Evolutionary conservation across 768 basidiomycete species (phyloP), one percentile per base, ranked within the genome.

Genomic region (Sporobolomyces pararoseus): DNA sequence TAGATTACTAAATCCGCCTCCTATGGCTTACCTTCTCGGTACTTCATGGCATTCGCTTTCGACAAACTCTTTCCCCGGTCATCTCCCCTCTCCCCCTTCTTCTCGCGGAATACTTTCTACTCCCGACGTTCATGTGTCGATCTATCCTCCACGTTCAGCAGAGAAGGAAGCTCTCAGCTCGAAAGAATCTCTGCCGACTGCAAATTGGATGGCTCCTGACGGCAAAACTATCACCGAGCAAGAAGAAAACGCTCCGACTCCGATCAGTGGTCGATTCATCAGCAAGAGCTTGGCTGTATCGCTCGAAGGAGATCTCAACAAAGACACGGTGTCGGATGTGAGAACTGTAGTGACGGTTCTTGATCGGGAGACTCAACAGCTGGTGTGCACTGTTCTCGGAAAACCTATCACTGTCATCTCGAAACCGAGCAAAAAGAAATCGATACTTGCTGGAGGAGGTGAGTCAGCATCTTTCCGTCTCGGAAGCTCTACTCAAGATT

Each of bases 371-470:
- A 84, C 86, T 21, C 86, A 86, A 57, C 89, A 91, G 78, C 83
- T 91, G 42, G 86, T 97, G 75, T 94, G 94, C 27, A 85, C 86
- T 25, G 97, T 97, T 82, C 88, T 90, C 51, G 91, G 90, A 74
- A 88, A 89, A 53, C 87, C 93, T n/a, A 97, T 98, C 83, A 94
- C 93, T 80, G 91, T 98, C 77, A 97, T 98, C 81, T 91, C 89
- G 81, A 98, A 97, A 80, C 95, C 95, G 6, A 91, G 90, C 82
- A 96, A 97, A 84, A 96, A 96, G 84, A 85, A 91, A 75, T 89
- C 91, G 80, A 91, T 88, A 78, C 91, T 76, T 84, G 91, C 23
- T 90, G 96, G 79, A 81, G 92, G 94, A 78, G 82, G 93, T 81
- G 23, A 52, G 13, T 35, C 42, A 34, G 19, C 37, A 42, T 32